Conservation (phyloP, 352 stramenopile species). For the Globisporangium middletonii region DNA sequence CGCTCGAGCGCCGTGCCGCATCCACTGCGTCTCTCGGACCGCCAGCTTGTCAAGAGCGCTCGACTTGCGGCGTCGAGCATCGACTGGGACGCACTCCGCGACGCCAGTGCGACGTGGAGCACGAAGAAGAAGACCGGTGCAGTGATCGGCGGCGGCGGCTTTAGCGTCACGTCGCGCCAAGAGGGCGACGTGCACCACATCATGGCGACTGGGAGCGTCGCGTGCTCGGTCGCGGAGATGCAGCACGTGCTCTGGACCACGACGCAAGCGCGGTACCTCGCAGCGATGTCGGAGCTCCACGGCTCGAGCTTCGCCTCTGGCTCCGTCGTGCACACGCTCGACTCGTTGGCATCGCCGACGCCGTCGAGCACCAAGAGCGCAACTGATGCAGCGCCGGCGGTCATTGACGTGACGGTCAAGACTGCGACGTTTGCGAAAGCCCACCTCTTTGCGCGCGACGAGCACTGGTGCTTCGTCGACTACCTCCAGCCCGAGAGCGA, state of each 20-base stretch:
- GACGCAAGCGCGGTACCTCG: constrained; percentile 12
- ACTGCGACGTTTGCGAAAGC: constrained; percentile 22
- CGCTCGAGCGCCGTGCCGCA: background rate
- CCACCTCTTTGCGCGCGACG: constrained; percentile 20
- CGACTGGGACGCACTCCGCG: constrained; percentile 7
- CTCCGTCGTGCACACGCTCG: constrained; percentile 15
- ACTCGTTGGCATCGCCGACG: background rate
- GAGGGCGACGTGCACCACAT: constrained; percentile 10
- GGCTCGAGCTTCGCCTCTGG: constrained; percentile 24
- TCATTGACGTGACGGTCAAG: constrained; percentile 23
- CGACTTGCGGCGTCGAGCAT: constrained; percentile 1
- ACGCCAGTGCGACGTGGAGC: constrained; percentile 2
- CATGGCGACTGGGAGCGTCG: constrained; percentile 14
- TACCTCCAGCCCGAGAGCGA: constrained; percentile 8
- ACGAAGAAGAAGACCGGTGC: constrained; percentile 2
- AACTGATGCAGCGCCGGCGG: background rate
- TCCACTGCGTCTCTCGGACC: constrained; percentile 5
- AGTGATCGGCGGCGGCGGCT: constrained; percentile 9
- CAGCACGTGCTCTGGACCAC: constrained; percentile 22
- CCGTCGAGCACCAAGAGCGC: no score
- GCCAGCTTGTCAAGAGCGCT: background rate
- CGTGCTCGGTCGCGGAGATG: constrained; percentile 28
- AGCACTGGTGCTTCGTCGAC: constrained; percentile 32
- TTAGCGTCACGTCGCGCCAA: constrained; percentile 11
- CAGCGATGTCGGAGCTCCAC: constrained; percentile 25